Base-by-base conservation (phyloP, 2,329 filamentous ascomycete genomes). In the Sporothrix protearum region DNA sequence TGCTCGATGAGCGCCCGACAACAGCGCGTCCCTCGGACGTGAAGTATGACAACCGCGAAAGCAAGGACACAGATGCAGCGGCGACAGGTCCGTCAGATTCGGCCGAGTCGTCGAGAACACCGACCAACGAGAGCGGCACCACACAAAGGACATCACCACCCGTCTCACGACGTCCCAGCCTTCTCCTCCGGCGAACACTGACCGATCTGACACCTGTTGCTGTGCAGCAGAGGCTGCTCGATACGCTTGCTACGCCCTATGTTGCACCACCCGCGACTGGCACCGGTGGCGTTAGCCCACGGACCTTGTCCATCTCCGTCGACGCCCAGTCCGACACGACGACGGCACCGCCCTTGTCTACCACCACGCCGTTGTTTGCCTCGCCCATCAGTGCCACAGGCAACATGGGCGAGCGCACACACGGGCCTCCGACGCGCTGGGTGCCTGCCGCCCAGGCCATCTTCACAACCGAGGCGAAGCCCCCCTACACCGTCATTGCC, bases 401-500 rank as follows among this genome's bases (percentile, higher is more conserved):
- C 19, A 79, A 83, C n/a, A 75, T 87, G 1, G 85, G 84, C 12
- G 83, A 90, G 19, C 84, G 86, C 10, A 86, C 92, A n/a, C 95
- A 97, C 80, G 92, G 92, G 9, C 94, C 97, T 80, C 92, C 93
- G 72, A 96, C 92, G 77, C 89, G 96, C 80, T 97, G 94, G 89
- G 90, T 92, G 16, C 94, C 94, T 8, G 92, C 93, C 55, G 92
- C 95, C 5, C 96, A 99, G 80, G 96, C 96, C 69, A 97, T 99
- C 71, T 99, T 99, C 79, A 96, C 95, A 8, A 99, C 96, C n/a
- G 93, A 97, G 80, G 87, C 92, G 16, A 89, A 91, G 74, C 88
- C 93, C 9, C 96, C 95, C 2, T 99, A 94, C 92, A 99, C 95
- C 0, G 97, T 99, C 73, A 87, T 97, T 69, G 93, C 96, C 2